A percentile compares a stretch with the other conserved stretches of the same genome.
Evolutionary conservation across 192 early-diverging fungal species (phyloP).

Genomic region (Linnemannia hyalina): DNA sequence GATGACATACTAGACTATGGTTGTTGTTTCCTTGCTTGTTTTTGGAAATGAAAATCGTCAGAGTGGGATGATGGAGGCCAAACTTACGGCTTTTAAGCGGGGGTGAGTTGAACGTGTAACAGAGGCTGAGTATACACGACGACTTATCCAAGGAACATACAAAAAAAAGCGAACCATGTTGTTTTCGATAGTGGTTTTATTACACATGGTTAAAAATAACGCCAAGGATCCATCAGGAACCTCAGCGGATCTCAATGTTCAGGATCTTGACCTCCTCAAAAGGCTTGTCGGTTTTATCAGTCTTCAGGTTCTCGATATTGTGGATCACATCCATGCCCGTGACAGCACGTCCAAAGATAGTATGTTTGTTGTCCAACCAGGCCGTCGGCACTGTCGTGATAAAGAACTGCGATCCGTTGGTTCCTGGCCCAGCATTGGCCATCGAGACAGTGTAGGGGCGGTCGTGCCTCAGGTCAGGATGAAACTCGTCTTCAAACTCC

Average conservation of each 20-base stretch:
- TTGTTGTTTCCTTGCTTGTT: no score
- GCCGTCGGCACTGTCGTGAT: constrained; percentile 94
- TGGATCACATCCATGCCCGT: constrained; percentile 95
- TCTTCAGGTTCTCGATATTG: constrained; percentile 83
- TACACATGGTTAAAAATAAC: not conserved
- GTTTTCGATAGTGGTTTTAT: no score
- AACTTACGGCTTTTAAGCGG: no score
- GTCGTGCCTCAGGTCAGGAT: constrained; percentile 83
- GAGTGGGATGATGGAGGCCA: no score
- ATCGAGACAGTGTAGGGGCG: constrained; percentile 93
- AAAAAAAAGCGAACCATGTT: no score
- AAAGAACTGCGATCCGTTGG: constrained; percentile 97
- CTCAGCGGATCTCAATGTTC: constrained; percentile 79
- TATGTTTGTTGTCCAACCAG: constrained; percentile 98
- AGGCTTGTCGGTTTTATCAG: constrained; percentile 92
- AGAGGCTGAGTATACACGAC: no score
- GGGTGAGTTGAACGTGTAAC: no score
- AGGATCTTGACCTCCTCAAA: constrained; percentile 85
- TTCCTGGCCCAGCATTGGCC: constrained; percentile 93
- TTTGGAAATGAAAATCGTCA: no score
- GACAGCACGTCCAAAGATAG: constrained; percentile 92
- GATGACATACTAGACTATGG: no score
- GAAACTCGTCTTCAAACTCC: constrained; percentile 96
- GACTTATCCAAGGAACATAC: no score
- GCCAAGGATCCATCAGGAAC: not conserved